phyloP scores from a whole-genome alignment of 2,329 filamentous ascomycete genomes.

The Penicillium paneum region DNA sequence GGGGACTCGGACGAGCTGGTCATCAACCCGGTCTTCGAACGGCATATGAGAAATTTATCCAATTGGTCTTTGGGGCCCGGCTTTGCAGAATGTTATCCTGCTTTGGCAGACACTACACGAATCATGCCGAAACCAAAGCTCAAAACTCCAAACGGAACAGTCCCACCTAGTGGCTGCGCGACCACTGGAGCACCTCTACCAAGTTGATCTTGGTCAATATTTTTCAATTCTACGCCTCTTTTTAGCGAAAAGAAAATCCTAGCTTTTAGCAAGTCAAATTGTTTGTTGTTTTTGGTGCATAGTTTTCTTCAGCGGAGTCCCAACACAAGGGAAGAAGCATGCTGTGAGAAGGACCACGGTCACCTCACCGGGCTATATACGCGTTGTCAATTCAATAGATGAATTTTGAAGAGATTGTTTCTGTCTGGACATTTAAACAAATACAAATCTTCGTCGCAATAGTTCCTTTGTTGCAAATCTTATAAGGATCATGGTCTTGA shows the following conservation, averaged over 20 bases:
- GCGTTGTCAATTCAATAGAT: neutral
- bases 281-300: neutral
- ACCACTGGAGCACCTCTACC: neutral
- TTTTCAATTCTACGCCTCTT: neutral
- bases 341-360: neutral
- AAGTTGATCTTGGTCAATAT: neutral
- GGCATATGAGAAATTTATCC: slow-evolving; percentile 67
- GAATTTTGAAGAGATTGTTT: neutral
- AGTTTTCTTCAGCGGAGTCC: neutral
- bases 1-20: slow-evolving; percentile 60
- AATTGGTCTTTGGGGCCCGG: slow-evolving; percentile 78
- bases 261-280: neutral
- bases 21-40: slow-evolving; percentile 84
- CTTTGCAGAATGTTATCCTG: slow-evolving; percentile 65
- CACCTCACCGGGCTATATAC: neutral
- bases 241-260: neutral
- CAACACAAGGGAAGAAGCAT: neutral
- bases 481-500: neutral
- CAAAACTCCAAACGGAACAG: neutral
- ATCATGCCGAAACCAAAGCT: slow-evolving; percentile 28
- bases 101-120: slow-evolving; percentile 44
- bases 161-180: neutral
- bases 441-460: neutral
- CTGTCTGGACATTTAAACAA: neutral
- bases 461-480: neutral